These are phyloP conservation scores for Ehretia macrophylla DNA, from an alignment of 257 asterid genomes.

Conservation along the genomic window DNA sequence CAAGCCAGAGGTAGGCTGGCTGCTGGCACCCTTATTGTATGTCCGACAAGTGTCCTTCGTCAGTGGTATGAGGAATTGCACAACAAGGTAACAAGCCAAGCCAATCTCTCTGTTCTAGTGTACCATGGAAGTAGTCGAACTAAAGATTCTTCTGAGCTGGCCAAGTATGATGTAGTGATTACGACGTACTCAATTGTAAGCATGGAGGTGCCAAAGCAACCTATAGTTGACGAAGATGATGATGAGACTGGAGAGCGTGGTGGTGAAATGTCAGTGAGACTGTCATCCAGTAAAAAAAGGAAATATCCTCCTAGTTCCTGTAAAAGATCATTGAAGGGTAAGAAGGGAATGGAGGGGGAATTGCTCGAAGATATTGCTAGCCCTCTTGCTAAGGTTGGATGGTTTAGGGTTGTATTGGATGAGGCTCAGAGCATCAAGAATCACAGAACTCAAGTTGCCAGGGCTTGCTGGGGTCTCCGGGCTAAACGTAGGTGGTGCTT, in stretches of 20 bases:
- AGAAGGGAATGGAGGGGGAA: slow-evolving; percentile 56
- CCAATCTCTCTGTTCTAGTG: slow-evolving; percentile 77
- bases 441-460: slow-evolving; percentile 86
- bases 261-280: slow-evolving; percentile 29
- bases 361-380: slow-evolving; percentile 52
- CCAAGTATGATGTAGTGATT: slow-evolving; percentile 87
- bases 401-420: slow-evolving; percentile 96
- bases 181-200: slow-evolving; percentile 96
- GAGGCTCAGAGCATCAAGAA: slow-evolving; percentile 99
- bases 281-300: slow-evolving; percentile 55
- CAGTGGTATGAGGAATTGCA: slow-evolving; percentile 96
- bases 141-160: slow-evolving; percentile 80
- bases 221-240: slow-evolving; percentile 68
- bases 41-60: slow-evolving; percentile 97
- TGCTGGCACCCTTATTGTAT: slow-evolving; percentile 93
- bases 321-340: slow-evolving; percentile 51
- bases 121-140: slow-evolving; percentile 91
- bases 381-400: slow-evolving; percentile 94
- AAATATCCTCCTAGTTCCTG: slow-evolving; percentile 41
- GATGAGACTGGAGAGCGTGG: slow-evolving; percentile 40
- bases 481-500: slow-evolving; percentile 99
- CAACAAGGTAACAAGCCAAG: slow-evolving; percentile 74
- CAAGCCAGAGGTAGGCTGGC: slow-evolving; percentile 73
- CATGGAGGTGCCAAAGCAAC: slow-evolving; percentile 99
- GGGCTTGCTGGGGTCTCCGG: slow-evolving; percentile 99